Percentiles rank a stretch among this genome's conserved stretches.
phyloP scores from a whole-genome alignment of 495 filamentous ascomycete genomes.

The Talaromyces stipitatus region DNA sequence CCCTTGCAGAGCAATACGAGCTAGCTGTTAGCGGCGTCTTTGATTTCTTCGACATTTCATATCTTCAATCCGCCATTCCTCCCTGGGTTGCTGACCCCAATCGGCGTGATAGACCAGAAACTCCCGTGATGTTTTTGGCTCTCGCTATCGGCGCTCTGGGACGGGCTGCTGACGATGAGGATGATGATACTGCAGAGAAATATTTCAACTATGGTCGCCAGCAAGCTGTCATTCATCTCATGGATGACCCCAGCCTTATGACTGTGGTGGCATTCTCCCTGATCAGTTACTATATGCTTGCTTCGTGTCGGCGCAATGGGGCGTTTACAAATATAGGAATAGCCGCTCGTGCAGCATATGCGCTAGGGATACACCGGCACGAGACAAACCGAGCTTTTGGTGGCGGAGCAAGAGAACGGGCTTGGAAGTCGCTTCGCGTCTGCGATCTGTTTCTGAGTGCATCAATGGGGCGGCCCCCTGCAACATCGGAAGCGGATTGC shows the following conservation, averaged over 20 bases:
- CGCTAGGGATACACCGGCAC: constrained; percentile 53
- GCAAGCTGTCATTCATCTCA: constrained; percentile 46
- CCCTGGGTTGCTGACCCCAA: neutral
- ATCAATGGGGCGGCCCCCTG: constrained; percentile 52
- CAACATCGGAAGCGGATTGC: constrained; percentile 51
- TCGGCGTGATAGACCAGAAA: neutral
- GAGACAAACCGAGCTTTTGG: constrained; percentile 54
- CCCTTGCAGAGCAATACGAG: constrained; percentile 20
- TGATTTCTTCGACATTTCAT: constrained; percentile 25
- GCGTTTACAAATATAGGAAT: constrained; percentile 50
- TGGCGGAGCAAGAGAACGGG: constrained; percentile 42
- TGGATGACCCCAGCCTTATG: constrained; percentile 46
- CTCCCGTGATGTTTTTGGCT: constrained; percentile 39
- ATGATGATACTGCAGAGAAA: constrained; percentile 30
- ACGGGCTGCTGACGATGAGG: constrained; percentile 30
- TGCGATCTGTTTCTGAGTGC: constrained; percentile 54
- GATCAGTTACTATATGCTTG: constrained; percentile 53
- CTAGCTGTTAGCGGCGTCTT: constrained; percentile 34
- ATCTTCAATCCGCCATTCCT: neutral
- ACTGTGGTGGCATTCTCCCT: constrained; percentile 53
- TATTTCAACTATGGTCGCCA: constrained; percentile 52
- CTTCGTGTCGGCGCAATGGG: constrained; percentile 52
- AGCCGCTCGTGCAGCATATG: constrained; percentile 50
- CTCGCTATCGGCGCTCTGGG: constrained; percentile 52
- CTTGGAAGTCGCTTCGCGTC: constrained; percentile 56